Evolutionary conservation across 2,329 filamentous ascomycete genomes (phyloP).

Genomic region (Scytalidium sp.): DNA sequence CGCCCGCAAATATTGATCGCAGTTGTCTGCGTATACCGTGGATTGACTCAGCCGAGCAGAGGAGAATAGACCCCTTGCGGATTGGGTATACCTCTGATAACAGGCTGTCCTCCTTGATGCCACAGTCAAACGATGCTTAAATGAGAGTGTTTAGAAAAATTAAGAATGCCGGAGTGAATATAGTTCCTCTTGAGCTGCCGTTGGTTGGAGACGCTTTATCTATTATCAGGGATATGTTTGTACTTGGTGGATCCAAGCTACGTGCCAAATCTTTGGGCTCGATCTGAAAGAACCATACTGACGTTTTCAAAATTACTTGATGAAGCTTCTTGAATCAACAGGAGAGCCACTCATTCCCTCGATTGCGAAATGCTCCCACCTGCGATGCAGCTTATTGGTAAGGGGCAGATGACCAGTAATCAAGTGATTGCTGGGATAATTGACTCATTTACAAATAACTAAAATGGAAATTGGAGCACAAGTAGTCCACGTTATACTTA

Average conservation of each 20-base stretch:
- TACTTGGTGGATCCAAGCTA: slow-evolving; percentile 10
- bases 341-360: no score
- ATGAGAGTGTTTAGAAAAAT: slow-evolving; percentile 18
- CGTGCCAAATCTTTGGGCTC: no score
- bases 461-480: no score
- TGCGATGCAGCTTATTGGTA: no score
- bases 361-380: no score
- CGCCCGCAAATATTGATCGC: neutral
- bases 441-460: no score
- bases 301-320: no score
- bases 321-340: no score
- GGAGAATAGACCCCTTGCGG: slow-evolving; percentile 24
- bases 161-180: slow-evolving; percentile 13
- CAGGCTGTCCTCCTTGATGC: slow-evolving; percentile 24
- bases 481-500: no score
- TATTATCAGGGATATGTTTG: slow-evolving; percentile 6
- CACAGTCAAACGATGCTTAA: slow-evolving; percentile 27
- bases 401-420: no score
- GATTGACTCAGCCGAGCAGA: slow-evolving; percentile 12
- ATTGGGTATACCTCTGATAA: slow-evolving; percentile 28
- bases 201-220: neutral
- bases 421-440: no score
- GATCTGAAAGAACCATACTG: no score
- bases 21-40: neutral
- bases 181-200: neutral